Evolutionary conservation across 164 flowering plant genomes (phyloP), one percentile per base, ranked within the genome.

Genomic region (Vitis rotundifolia): DNA sequence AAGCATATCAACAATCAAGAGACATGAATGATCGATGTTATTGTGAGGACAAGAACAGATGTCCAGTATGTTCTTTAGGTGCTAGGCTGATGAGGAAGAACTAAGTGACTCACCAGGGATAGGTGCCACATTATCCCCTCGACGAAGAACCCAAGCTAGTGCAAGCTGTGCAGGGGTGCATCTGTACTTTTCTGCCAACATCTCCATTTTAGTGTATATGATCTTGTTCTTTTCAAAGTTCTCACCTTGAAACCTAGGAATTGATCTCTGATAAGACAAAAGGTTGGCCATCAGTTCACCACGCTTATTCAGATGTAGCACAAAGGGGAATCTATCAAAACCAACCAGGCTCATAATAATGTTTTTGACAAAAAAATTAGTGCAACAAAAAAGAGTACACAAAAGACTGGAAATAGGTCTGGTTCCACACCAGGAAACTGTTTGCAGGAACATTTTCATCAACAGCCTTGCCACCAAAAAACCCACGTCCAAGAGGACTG

Each of bases 121-220:
- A n/a, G 78, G 76, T 2, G 68, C 75, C 1, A 78, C 65, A 64
- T 71, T 68, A 63, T 73, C 68, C 44, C 81, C 78, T 67, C 71
- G 73, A 61, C 63, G 69, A 19, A 71, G 70, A 64, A 78, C 69
- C 78, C 81, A 78, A 18, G 86, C 74, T 28, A 83, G 68, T 1
- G 85, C 84, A 11, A 85, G 83, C 59, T 85, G 83, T 51, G 78
- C 77, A 18, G 80, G 72, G 14, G 76, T 67, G 68, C 86, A 81
- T 29, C 56, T 68, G 47, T 84, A 76, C 58, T 75, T 82, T 44
- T 60, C 13, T 10, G 86, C 78, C 48, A 80, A 9, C 10, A 57
- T 61, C 28, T 75, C 75, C 18, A 80, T n/a, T 8, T 75, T 67
- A 1, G 9, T 10, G 58, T 76, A 83, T 1, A 80, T 59, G 2